Percentiles rank a stretch among this genome's conserved stretches.
phyloP scores from a whole-genome alignment of 148 eudicot genomes.

The Fagopyrum esculentum region DNA sequence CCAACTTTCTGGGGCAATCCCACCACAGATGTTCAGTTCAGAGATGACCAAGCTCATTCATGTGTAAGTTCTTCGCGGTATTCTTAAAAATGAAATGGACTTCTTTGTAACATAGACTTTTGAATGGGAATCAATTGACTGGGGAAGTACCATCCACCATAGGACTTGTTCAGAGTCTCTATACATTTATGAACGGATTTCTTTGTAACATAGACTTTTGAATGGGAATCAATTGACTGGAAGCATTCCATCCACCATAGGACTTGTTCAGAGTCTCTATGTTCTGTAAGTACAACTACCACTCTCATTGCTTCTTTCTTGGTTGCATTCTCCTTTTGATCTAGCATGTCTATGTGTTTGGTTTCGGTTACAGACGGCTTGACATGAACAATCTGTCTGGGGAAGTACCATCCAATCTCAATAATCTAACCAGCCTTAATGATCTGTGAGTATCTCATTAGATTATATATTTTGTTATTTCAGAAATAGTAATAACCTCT shows the following conservation, averaged over 20 bases:
- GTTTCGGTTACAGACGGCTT: constrained; percentile 46
- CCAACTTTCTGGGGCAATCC: constrained; percentile 73
- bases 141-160: constrained; percentile 68
- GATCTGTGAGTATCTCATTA: constrained; percentile 54
- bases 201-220: constrained; percentile 37
- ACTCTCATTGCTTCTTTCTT: neutral
- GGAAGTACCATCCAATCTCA: constrained; percentile 60
- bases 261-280: constrained; percentile 58
- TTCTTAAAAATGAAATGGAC: neutral
- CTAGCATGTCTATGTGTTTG: neutral
- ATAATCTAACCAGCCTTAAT: constrained; percentile 49
- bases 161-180: constrained; percentile 61
- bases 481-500: neutral
- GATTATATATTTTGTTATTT: neutral
- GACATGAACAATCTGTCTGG: constrained; percentile 64
- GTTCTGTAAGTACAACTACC: constrained; percentile 58
- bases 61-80: constrained; percentile 39
- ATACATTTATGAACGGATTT: neutral
- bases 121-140: constrained; percentile 61
- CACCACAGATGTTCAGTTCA: constrained; percentile 55
- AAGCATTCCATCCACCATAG: constrained; percentile 62
- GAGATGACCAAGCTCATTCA: constrained; percentile 66
- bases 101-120: constrained; percentile 31
- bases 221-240: constrained; percentile 71
- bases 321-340: neutral